Conservation (phyloP, 495 filamentous ascomycete genomes). For the Neurospora intermedia region DNA sequence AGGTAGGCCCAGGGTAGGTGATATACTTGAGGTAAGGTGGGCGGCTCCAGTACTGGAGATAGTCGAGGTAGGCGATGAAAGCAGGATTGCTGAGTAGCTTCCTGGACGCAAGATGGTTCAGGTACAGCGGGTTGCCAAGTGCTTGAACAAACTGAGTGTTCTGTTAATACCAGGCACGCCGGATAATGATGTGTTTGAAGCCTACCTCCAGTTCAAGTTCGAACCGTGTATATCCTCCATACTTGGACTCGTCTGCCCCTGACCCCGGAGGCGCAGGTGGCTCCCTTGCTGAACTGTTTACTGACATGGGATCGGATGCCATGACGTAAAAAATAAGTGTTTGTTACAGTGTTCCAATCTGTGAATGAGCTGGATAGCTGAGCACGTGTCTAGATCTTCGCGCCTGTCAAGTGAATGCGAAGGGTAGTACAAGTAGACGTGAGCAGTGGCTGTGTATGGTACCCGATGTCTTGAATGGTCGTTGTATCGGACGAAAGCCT, state of each 20-base stretch:
- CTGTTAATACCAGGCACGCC: not conserved
- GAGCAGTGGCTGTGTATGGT: not conserved
- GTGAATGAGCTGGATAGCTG: not conserved
- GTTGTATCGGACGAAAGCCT: not conserved
- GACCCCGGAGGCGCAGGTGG: constrained; percentile 16
- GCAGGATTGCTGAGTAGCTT: constrained; percentile 49
- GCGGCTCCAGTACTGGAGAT: constrained; percentile 74
- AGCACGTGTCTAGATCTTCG: not conserved
- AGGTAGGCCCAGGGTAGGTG: constrained; percentile 70
- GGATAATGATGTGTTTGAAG: not conserved
- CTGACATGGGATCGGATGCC: constrained; percentile 23
- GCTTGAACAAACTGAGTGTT: constrained; percentile 63
- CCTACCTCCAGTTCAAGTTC: constrained; percentile 65
- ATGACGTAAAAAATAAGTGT: not conserved
- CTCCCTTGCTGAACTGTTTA: constrained; percentile 19
- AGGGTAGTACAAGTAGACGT: not conserved
- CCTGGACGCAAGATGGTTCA: constrained; percentile 69
- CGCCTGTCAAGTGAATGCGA: not conserved
- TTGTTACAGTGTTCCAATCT: not conserved
- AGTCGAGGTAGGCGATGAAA: constrained; percentile 72
- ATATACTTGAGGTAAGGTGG: constrained; percentile 79
- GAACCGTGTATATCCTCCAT: constrained; percentile 59
- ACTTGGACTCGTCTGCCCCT: constrained; percentile 31
- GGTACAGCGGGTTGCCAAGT: constrained; percentile 75
- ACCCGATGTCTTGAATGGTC: not conserved